Percentiles rank a stretch among this genome's conserved stretches.
These are phyloP conservation scores for Phytophthora idaei DNA, from an alignment of 352 stramenopile genomes.

Conservation along the genomic window DNA sequence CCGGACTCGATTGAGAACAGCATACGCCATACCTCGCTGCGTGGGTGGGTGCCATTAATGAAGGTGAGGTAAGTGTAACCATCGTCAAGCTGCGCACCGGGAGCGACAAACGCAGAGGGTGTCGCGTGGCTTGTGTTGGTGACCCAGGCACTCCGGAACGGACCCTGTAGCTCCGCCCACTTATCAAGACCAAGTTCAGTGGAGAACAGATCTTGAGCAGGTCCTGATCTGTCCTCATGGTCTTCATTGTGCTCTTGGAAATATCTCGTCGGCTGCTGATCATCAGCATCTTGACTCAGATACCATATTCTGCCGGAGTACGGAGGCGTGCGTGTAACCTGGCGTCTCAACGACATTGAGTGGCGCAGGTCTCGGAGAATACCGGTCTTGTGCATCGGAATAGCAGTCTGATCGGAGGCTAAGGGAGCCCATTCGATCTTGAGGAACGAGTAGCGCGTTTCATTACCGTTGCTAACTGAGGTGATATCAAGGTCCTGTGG, in stretches of 20 bases:
- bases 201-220: conserved; percentile 27
- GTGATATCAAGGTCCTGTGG: conserved; percentile 63
- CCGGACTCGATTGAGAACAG: conserved; percentile 56
- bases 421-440: conserved; percentile 74
- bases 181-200: conserved; percentile 29
- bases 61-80: conserved; percentile 69
- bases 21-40: conserved; percentile 44
- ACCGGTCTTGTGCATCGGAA: conserved; percentile 56
- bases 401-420: conserved; percentile 44
- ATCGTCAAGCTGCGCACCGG: conserved; percentile 54
- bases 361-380: conserved; percentile 59
- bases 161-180: conserved; percentile 51
- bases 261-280: conserved; percentile 24
- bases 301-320: conserved; percentile 44
- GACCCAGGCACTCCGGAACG: conserved; percentile 62
- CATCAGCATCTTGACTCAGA: conserved; percentile 24
- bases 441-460: conserved; percentile 66
- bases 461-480: conserved; percentile 44
- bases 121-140: conserved; percentile 64
- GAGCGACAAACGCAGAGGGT: conserved; percentile 50
- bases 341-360: conserved; percentile 44
- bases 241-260: conserved; percentile 34
- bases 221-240: background rate
- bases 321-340: conserved; percentile 42
- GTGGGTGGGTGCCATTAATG: conserved; percentile 40